A percentile compares a stretch with the other conserved stretches of the same genome.
phyloP scores from a whole-genome alignment of 2,329 filamentous ascomycete species.

The Furcasterigmium sp. region DNA sequence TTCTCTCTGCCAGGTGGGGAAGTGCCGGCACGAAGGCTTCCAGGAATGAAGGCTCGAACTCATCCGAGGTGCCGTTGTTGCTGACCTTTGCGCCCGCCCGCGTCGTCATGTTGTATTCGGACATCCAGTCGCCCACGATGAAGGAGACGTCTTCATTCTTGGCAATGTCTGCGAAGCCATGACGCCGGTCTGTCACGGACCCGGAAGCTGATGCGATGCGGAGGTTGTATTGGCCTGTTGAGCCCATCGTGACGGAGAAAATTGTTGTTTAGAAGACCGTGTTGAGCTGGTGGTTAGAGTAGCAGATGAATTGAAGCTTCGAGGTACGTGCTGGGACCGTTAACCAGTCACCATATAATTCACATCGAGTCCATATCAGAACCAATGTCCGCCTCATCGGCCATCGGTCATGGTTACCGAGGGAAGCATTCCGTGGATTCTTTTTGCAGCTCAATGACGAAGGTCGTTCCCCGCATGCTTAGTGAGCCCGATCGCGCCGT shows the following conservation, averaged over 20 bases:
- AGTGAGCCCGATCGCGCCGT: no score
- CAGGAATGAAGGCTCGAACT: slow-evolving; percentile 31
- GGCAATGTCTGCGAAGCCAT: slow-evolving; percentile 16
- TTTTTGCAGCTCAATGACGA: no score
- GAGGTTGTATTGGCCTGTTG: neutral
- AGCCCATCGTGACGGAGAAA: neutral
- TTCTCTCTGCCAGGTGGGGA: slow-evolving; percentile 24
- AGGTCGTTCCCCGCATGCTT: no score
- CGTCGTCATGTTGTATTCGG: slow-evolving; percentile 46
- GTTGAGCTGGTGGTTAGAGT: no score
- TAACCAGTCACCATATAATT: neutral
- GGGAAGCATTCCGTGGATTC: no score
- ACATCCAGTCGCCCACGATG: slow-evolving; percentile 34
- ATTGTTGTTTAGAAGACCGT: neutral
- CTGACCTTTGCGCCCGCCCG: slow-evolving; percentile 27
- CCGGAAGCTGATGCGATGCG: slow-evolving; percentile 24
- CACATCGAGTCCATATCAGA: no score
- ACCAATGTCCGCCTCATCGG: no score
- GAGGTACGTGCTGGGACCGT: no score
- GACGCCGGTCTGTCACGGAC: slow-evolving; percentile 17
- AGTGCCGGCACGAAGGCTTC: slow-evolving; percentile 37
- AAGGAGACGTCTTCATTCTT: slow-evolving; percentile 23
- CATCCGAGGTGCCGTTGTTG: slow-evolving; percentile 18
- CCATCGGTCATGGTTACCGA: no score
- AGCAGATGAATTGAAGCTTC: no score